Evolutionary conservation across 768 basidiomycete genomes (phyloP).

Genomic region (Suillus decipiens): DNA sequence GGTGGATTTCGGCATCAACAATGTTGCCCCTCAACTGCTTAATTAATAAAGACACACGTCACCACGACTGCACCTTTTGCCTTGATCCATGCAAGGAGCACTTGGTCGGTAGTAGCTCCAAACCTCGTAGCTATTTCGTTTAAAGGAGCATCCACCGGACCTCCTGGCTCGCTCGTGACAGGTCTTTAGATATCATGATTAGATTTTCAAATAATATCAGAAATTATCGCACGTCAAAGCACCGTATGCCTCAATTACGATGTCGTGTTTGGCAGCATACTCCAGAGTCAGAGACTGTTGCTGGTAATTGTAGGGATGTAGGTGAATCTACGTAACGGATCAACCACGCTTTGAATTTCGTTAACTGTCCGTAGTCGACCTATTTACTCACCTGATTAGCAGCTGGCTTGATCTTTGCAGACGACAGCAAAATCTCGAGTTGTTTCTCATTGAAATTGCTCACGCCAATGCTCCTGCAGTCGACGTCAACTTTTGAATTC

Average conservation of each 20-base stretch:
- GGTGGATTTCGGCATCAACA: background rate
- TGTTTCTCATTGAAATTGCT: slow-evolving; percentile 65
- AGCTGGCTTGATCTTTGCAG: slow-evolving; percentile 62
- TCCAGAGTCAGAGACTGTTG: slow-evolving; percentile 56
- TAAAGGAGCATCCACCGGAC: slow-evolving; percentile 64
- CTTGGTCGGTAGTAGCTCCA: slow-evolving; percentile 59
- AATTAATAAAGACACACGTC: slow-evolving; percentile 43
- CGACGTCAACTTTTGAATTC: background rate
- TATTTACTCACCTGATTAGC: slow-evolving; percentile 61
- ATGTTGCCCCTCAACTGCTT: background rate
- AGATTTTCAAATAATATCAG: background rate
- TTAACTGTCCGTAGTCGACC: background rate
- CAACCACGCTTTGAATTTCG: background rate
- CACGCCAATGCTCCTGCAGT: slow-evolving; percentile 65
- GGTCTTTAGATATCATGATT: slow-evolving; percentile 42
- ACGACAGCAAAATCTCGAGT: slow-evolving; percentile 55
- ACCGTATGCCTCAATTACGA: slow-evolving; percentile 75
- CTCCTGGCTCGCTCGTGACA: slow-evolving; percentile 57
- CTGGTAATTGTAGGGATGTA: slow-evolving; percentile 71
- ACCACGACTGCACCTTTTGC: slow-evolving; percentile 66
- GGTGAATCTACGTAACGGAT: slow-evolving; percentile 49
- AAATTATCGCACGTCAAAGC: slow-evolving; percentile 51
- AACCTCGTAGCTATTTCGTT: slow-evolving; percentile 52
- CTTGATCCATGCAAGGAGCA: slow-evolving; percentile 72
- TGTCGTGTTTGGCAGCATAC: slow-evolving; percentile 55